Evolutionary conservation across 495 filamentous ascomycete genomes (phyloP), one percentile per base, ranked within the genome.

Genomic region (Tuber umbilicatum): DNA sequence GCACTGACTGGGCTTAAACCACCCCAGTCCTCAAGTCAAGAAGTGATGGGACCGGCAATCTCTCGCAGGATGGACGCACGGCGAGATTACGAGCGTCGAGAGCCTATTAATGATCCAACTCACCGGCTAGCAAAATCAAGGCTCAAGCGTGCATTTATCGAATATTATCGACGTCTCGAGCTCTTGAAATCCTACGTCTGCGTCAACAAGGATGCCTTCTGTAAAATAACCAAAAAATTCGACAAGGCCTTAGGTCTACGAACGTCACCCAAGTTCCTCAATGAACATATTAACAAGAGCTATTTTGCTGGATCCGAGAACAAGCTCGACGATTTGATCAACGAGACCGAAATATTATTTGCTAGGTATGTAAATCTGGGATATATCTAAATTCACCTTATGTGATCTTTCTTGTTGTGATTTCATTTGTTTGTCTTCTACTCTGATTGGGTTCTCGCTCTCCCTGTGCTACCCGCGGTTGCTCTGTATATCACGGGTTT

Each of bases 201-300:
- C 31, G 85, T 97, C 21, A 99, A 99, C 81, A 87, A 91, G 70
- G 95, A 92, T 2, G 96, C 93, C 2, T 97, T 98, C 75, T 91
- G 94, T 12, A 99, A 99, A 83, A 94, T 99, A 81, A 98, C 95
- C 84, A 99, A 99, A 84, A 99, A 99, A 84, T 97, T 94, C 79
- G 94, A 99, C 85, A 98, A 98, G 83, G 88, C 89, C 9, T 88
- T 93, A 71, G 89, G 94, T 76, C 89, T 93, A 69, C 88, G 90
- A 39, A 91, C 92, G 3, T 88, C 91, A 12, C 87, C 90, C 77
- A 87, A 91, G 43, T 98, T 94, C 81, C 94, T 97, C 92, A 90
- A 89, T 16, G 95, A 97, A 76, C 94, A 93, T 81, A 92, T 98
- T 72, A 94, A 94, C 85, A 91, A 91, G 77, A 88, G 93, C 16